These are phyloP conservation scores for Trametes cubensis DNA, from an alignment of 768 basidiomycete genomes.

Conservation along the genomic window DNA sequence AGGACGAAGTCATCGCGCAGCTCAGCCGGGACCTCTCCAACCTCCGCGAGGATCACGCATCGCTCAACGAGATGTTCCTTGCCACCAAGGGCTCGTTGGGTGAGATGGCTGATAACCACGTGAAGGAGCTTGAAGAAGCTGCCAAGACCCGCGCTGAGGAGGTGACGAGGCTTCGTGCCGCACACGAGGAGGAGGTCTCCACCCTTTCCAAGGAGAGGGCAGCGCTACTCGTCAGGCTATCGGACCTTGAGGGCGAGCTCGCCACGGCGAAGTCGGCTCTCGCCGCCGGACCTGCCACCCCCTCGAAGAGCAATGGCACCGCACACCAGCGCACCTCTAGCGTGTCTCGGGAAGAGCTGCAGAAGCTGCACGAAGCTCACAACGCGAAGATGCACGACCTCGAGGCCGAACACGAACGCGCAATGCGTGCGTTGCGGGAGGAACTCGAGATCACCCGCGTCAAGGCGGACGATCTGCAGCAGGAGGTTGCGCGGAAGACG, in stretches of 20 bases:
- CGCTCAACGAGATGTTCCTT: slow-evolving; percentile 64
- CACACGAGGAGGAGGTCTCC: slow-evolving; percentile 63
- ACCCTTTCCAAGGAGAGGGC: slow-evolving; percentile 61
- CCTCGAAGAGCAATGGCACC: slow-evolving; percentile 60
- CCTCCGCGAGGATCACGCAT: slow-evolving; percentile 70
- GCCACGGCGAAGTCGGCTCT: slow-evolving; percentile 62
- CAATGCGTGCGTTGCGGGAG: slow-evolving; percentile 51
- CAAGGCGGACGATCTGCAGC: slow-evolving; percentile 56
- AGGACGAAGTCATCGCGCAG: slow-evolving; percentile 56
- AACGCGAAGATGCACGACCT: slow-evolving; percentile 78
- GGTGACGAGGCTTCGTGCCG: slow-evolving; percentile 58
- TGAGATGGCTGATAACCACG: slow-evolving; percentile 71
- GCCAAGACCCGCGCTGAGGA: slow-evolving; percentile 73
- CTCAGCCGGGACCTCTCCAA: slow-evolving; percentile 60
- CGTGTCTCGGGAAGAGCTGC: slow-evolving; percentile 77
- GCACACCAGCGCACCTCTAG: slow-evolving; percentile 44
- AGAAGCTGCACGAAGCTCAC: slow-evolving; percentile 81
- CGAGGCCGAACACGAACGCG: slow-evolving; percentile 66
- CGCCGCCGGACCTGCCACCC: slow-evolving; percentile 46
- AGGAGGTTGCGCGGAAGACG: slow-evolving; percentile 65
- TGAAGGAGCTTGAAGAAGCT: slow-evolving; percentile 73
- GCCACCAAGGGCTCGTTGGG: slow-evolving; percentile 71
- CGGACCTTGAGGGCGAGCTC: slow-evolving; percentile 79
- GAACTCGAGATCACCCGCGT: slow-evolving; percentile 57
- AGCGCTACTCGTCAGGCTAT: slow-evolving; percentile 60